Conservation (phyloP, 2,329 filamentous ascomycete genomes). For the Gliomastix tumulicola region DNA sequence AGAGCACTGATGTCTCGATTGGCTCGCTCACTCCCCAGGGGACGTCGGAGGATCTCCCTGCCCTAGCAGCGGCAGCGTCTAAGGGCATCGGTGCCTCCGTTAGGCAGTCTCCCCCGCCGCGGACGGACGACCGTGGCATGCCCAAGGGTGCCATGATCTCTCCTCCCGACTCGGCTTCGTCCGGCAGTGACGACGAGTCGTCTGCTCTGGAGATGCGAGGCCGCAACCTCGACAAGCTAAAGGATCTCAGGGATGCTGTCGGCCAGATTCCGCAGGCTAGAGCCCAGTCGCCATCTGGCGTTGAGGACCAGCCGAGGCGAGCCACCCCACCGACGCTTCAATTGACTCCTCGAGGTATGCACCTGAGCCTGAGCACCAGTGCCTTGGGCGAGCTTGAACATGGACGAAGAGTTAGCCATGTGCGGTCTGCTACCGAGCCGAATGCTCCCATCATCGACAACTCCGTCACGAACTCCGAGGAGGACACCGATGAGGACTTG, state of each 20-base stretch:
- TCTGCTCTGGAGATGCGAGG: slow-evolving; percentile 31
- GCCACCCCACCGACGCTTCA: no score
- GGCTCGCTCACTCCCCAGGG: slow-evolving; percentile 38
- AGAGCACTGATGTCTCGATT: slow-evolving; percentile 15
- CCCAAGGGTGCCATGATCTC: slow-evolving; percentile 82
- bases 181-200: slow-evolving; percentile 80
- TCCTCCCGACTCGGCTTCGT: slow-evolving; percentile 76
- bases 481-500: slow-evolving; percentile 55
- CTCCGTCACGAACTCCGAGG: slow-evolving; percentile 48
- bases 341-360: slow-evolving; percentile 18
- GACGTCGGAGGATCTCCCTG: slow-evolving; percentile 42
- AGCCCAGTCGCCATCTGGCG: background rate
- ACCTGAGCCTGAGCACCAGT: slow-evolving; percentile 40
- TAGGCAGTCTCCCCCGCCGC: slow-evolving; percentile 76
- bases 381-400: slow-evolving; percentile 31
- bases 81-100: slow-evolving; percentile 50
- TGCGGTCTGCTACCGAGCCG: slow-evolving; percentile 50
- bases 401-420: slow-evolving; percentile 35
- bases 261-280: slow-evolving; percentile 50
- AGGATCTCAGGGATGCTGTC: slow-evolving; percentile 75
- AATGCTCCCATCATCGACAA: slow-evolving; percentile 38
- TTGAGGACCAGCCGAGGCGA: background rate
- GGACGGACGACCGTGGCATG: slow-evolving; percentile 65
- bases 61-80: slow-evolving; percentile 19
- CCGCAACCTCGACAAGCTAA: slow-evolving; percentile 43